Percentiles rank a stretch among this genome's conserved stretches.
Conservation (phyloP, 345 rosid genomes). For the Trapa incisa region DNA sequence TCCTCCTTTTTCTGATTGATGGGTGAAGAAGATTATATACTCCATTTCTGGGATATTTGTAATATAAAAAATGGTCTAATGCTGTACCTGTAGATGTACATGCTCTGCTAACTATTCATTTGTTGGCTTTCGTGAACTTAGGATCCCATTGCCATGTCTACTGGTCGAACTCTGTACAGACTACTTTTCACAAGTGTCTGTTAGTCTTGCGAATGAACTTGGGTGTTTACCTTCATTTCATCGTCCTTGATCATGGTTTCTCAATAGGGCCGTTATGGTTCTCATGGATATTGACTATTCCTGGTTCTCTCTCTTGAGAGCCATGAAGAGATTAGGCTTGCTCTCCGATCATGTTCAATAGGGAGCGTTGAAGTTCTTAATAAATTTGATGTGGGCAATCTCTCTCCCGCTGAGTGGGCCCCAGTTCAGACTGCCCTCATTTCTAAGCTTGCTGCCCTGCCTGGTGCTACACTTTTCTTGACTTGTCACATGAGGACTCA, state of each 20-base stretch:
- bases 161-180: not conserved
- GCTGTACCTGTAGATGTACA: constrained; percentile 2
- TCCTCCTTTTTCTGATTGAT: not conserved
- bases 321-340: not conserved
- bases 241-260: not conserved
- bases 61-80: not conserved
- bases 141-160: constrained; percentile 2
- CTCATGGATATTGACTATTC: not conserved
- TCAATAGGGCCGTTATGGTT: not conserved
- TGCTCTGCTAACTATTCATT: constrained; percentile 15
- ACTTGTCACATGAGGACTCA: constrained; percentile 9
- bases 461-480: not conserved
- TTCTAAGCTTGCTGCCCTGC: too few relatives aligned
- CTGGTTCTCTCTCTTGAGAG: not conserved
- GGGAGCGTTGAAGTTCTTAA: too few relatives aligned
- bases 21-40: constrained; percentile 1
- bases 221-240: not conserved
- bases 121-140: constrained; percentile 14
- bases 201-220: not conserved
- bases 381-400: too few relatives aligned
- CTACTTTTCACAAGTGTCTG: not conserved
- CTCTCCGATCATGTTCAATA: too few relatives aligned
- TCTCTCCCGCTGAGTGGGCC: too few relatives aligned
- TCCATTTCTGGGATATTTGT: constrained; percentile 2
- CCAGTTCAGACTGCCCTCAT: too few relatives aligned